Conservation (phyloP, 495 filamentous ascomycete species). For the Penicillium soppii region DNA sequence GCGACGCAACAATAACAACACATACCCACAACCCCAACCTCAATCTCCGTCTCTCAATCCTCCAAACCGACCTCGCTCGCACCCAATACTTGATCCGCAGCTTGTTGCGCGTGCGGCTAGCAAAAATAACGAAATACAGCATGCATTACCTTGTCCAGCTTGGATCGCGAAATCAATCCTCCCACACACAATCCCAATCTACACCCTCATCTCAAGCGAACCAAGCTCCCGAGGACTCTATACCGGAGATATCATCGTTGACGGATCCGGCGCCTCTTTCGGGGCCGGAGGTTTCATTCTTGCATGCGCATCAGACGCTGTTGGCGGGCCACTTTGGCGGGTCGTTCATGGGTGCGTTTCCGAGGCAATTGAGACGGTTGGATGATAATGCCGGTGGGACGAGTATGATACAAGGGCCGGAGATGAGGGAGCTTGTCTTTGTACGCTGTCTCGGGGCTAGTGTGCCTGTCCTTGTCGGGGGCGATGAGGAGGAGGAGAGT, state of each 20-base stretch:
- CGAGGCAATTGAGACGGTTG: constrained; percentile 68
- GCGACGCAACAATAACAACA: constrained; percentile 39
- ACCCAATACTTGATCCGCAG: constrained; percentile 87
- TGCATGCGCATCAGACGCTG: constrained; percentile 76
- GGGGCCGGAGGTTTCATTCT: constrained; percentile 69
- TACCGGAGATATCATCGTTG: constrained; percentile 40
- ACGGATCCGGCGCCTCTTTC: constrained; percentile 58
- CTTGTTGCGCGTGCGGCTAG: constrained; percentile 79
- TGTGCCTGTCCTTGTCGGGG: constrained; percentile 53
- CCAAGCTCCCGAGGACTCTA: constrained; percentile 33
- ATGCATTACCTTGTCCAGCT: constrained; percentile 44
- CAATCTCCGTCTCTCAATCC: constrained; percentile 88
- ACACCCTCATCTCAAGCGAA: constrained; percentile 21
- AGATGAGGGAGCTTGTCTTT: constrained; percentile 80
- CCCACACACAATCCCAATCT: constrained; percentile 56
- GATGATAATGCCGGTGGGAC: constrained; percentile 89
- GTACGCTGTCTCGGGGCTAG: constrained; percentile 65
- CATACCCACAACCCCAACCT: constrained; percentile 77
- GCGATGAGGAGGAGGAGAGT: constrained; percentile 57
- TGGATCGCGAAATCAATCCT: constrained; percentile 53
- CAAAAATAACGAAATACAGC: constrained; percentile 60
- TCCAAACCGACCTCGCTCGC: constrained; percentile 93
- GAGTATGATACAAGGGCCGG: constrained; percentile 88
- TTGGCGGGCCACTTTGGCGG: constrained; percentile 77
- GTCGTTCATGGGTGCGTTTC: constrained; percentile 81